phyloP scores from a whole-genome alignment of 2,329 filamentous ascomycete genomes.

The Microdochium nivale region DNA sequence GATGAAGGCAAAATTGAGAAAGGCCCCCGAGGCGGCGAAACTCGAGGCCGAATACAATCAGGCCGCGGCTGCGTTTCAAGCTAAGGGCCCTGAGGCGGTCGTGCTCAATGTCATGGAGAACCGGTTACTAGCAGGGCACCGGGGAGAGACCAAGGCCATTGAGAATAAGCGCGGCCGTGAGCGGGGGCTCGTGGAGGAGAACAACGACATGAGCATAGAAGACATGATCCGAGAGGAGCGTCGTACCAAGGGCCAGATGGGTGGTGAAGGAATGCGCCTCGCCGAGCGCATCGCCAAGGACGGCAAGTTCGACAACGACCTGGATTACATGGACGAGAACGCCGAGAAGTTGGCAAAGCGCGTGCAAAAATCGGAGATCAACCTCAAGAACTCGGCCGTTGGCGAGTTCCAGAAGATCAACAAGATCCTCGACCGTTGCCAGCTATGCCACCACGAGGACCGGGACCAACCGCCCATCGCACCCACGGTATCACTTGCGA shows the following conservation, averaged over 20 bases:
- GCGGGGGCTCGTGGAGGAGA: slow-evolving; percentile 77
- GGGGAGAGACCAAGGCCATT: slow-evolving; percentile 67
- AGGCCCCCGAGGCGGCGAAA: slow-evolving; percentile 63
- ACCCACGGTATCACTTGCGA: slow-evolving; percentile 78
- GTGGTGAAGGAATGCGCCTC: slow-evolving; percentile 72
- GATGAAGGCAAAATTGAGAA: slow-evolving; percentile 88
- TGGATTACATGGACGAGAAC: slow-evolving; percentile 98
- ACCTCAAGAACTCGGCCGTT: slow-evolving; percentile 81
- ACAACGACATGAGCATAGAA: slow-evolving; percentile 91
- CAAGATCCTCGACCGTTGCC: slow-evolving; percentile 75
- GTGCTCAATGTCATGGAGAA: slow-evolving; percentile 85
- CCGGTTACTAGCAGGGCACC: slow-evolving; percentile 69
- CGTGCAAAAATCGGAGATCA: slow-evolving; percentile 79
- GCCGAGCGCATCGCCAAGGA: slow-evolving; percentile 95
- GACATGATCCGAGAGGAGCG: slow-evolving; percentile 96
- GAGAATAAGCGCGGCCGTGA: slow-evolving; percentile 76
- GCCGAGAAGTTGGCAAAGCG: slow-evolving; percentile 80
- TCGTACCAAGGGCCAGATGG: slow-evolving; percentile 67
- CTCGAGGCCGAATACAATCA: slow-evolving; percentile 80
- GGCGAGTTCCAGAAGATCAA: slow-evolving; percentile 86
- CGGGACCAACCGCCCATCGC: slow-evolving; percentile 64
- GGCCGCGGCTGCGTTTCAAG: slow-evolving; percentile 53
- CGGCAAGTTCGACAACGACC: slow-evolving; percentile 77
- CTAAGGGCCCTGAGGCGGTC: slow-evolving; percentile 58
- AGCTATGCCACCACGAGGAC: slow-evolving; percentile 89